Percentiles rank a stretch among this genome's conserved stretches.
phyloP scores from a whole-genome alignment of 140 eudicot species.

The Erigeron philadelphicus region DNA sequence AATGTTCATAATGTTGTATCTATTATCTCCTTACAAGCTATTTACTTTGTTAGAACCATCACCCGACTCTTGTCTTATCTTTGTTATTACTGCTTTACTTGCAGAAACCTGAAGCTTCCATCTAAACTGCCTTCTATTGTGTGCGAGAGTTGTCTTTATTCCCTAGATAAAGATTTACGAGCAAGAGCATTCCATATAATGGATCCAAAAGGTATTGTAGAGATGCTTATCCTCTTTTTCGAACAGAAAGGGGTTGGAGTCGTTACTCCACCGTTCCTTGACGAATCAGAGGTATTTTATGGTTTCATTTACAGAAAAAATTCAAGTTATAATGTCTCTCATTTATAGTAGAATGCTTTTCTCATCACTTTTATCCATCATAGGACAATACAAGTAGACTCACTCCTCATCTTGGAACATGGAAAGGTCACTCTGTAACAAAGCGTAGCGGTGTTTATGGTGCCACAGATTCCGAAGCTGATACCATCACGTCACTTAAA shows the following conservation, averaged over 20 bases:
- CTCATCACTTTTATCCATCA: not conserved
- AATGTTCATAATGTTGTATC: too few relatives aligned
- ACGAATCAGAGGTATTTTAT: slow-evolving; percentile 43
- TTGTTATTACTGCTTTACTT: slow-evolving; percentile 7
- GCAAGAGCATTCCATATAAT: slow-evolving; percentile 85
- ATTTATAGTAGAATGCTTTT: not conserved
- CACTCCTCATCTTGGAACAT: slow-evolving; percentile 62
- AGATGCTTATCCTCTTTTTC: slow-evolving; percentile 73
- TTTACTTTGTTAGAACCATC: slow-evolving; percentile 7
- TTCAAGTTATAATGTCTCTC: not conserved
- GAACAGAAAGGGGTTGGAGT: slow-evolving; percentile 64
- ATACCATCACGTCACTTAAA: slow-evolving; percentile 51
- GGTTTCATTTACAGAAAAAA: not conserved
- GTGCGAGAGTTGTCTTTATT: slow-evolving; percentile 77
- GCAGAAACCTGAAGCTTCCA: slow-evolving; percentile 89
- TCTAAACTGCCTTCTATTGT: slow-evolving; percentile 80
- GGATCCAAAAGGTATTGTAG: slow-evolving; percentile 77
- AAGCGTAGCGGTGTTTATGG: slow-evolving; percentile 97
- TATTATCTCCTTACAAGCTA: too few relatives aligned
- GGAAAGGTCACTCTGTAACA: slow-evolving; percentile 86
- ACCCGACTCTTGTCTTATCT: slow-evolving; percentile 1
- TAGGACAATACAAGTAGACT: slow-evolving; percentile 55
- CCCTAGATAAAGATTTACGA: slow-evolving; percentile 64
- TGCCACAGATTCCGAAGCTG: slow-evolving; percentile 85
- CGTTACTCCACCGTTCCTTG: slow-evolving; percentile 55